phyloP scores from a whole-genome alignment of 768 basidiomycete species.

The Clathrus columnatus region DNA sequence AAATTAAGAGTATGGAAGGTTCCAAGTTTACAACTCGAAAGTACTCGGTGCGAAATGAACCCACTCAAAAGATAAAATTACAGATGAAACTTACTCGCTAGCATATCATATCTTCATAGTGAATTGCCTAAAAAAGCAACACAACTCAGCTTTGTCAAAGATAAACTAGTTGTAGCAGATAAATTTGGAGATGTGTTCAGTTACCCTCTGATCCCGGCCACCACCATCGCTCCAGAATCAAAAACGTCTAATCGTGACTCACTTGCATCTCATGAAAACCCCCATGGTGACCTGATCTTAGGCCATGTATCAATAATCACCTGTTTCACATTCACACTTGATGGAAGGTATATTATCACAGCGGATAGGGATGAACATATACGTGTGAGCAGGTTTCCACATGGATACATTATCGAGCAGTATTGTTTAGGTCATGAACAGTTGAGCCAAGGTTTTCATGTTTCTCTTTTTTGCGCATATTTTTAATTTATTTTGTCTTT shows the following conservation, averaged over 20 bases:
- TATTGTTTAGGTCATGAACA: conserved; percentile 81
- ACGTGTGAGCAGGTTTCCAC: conserved; percentile 81
- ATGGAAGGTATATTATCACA: conserved; percentile 72
- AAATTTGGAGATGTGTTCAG: conserved; percentile 95
- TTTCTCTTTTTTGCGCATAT: conserved; percentile 7
- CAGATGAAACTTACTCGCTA: background rate
- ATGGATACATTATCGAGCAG: conserved; percentile 76
- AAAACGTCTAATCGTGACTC: conserved; percentile 21
- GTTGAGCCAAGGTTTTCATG: no score
- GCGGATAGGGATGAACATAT: conserved; percentile 96
- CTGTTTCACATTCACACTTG: conserved; percentile 53
- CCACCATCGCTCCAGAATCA: conserved; percentile 9
- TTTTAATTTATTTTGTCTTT: background rate
- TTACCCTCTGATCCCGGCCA: conserved; percentile 45
- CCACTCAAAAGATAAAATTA: background rate
- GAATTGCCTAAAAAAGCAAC: conserved; percentile 82
- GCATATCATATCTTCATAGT: conserved; percentile 29
- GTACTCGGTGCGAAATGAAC: conserved; percentile 59
- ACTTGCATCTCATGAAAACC: conserved; percentile 56
- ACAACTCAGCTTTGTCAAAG: conserved; percentile 43
- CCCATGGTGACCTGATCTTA: conserved; percentile 60
- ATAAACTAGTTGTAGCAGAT: conserved; percentile 66
- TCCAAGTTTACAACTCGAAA: conserved; percentile 45
- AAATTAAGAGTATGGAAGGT: conserved; percentile 66
- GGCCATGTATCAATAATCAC: conserved; percentile 89